Evolutionary conservation across 805 yeast genomes (phyloP).

Genomic region (Nematodospora valgi): DNA sequence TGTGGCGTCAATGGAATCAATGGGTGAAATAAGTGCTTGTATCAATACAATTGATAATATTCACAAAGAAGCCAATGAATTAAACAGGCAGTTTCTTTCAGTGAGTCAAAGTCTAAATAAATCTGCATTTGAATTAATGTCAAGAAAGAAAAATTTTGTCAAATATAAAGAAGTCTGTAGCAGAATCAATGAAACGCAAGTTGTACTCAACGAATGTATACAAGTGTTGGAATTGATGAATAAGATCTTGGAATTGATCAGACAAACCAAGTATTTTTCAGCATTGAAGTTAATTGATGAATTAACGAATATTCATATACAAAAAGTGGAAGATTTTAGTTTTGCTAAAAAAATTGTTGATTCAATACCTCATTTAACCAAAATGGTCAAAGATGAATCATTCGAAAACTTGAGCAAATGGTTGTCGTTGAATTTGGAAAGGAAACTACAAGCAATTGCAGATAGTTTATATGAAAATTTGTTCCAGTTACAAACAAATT

Average conservation of each 20-base stretch:
- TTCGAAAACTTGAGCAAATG: constrained; percentile 63
- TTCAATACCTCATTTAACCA: constrained; percentile 73
- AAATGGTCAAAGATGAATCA: constrained; percentile 71
- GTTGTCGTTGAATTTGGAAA: constrained; percentile 58
- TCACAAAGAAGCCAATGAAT: constrained; percentile 50
- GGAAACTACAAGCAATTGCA: constrained; percentile 59
- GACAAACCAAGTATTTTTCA: constrained; percentile 71
- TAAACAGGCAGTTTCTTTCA: constrained; percentile 51
- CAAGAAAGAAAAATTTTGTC: constrained; percentile 56
- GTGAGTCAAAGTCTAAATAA: constrained; percentile 57
- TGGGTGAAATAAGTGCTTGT: constrained; percentile 54
- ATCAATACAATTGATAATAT: constrained; percentile 63
- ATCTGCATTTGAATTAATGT: constrained; percentile 64
- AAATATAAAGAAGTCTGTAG: constrained; percentile 59
- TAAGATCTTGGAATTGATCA: constrained; percentile 76
- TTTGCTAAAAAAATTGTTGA: constrained; percentile 71
- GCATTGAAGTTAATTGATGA: constrained; percentile 83
- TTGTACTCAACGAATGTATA: constrained; percentile 66
- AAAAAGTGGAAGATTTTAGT: constrained; percentile 68
- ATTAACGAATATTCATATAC: constrained; percentile 63
- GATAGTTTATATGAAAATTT: constrained; percentile 52
- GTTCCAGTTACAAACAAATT: constrained; percentile 52
- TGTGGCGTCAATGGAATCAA: constrained; percentile 56
- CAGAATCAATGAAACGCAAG: constrained; percentile 69
- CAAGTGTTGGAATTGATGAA: constrained; percentile 84